These are phyloP conservation scores for Harringtonia aguacate DNA, from an alignment of 2,329 filamentous ascomycete genomes.

Conservation along the genomic window DNA sequence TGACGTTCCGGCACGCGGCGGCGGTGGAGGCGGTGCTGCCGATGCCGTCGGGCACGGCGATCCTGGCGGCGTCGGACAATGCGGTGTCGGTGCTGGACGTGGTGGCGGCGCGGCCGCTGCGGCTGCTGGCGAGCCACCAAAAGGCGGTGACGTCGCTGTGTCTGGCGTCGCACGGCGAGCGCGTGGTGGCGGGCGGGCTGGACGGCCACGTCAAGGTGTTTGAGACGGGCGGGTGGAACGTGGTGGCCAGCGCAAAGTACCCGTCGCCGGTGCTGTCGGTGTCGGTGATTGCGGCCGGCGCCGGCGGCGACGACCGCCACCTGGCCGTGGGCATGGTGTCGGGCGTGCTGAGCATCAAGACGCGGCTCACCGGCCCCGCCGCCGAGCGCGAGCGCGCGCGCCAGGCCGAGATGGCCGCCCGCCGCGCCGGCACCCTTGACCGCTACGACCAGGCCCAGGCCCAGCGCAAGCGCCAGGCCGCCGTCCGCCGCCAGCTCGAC, in stretches of 20 bases:
- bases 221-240: slow-evolving; percentile 88
- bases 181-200: slow-evolving; percentile 77
- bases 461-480: slow-evolving; percentile 51
- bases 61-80: slow-evolving; percentile 77
- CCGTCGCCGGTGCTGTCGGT: slow-evolving; percentile 81
- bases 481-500: slow-evolving; percentile 51
- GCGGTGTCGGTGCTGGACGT: slow-evolving; percentile 87
- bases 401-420: slow-evolving; percentile 53
- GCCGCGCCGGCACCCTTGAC: slow-evolving; percentile 68
- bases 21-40: slow-evolving; percentile 83
- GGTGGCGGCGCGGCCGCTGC: slow-evolving; percentile 77
- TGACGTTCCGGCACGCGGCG: slow-evolving; percentile 91
- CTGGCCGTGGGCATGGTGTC: slow-evolving; percentile 92
- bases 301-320: slow-evolving; percentile 72
- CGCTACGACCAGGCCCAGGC: slow-evolving; percentile 62
- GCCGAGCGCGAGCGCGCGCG: slow-evolving; percentile 9
- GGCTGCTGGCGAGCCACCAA: slow-evolving; percentile 86
- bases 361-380: slow-evolving; percentile 12
- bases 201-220: slow-evolving; percentile 98
- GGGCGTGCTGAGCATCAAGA: slow-evolving; percentile 52
- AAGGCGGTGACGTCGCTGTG: slow-evolving; percentile 91
- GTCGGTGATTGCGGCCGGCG: slow-evolving; percentile 59
- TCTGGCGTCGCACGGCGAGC: slow-evolving; percentile 67
- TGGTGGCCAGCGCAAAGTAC: slow-evolving; percentile 92
- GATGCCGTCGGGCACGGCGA: slow-evolving; percentile 73